phyloP scores from a whole-genome alignment of 352 stramenopile species.

The Blastocystis sp. region DNA sequence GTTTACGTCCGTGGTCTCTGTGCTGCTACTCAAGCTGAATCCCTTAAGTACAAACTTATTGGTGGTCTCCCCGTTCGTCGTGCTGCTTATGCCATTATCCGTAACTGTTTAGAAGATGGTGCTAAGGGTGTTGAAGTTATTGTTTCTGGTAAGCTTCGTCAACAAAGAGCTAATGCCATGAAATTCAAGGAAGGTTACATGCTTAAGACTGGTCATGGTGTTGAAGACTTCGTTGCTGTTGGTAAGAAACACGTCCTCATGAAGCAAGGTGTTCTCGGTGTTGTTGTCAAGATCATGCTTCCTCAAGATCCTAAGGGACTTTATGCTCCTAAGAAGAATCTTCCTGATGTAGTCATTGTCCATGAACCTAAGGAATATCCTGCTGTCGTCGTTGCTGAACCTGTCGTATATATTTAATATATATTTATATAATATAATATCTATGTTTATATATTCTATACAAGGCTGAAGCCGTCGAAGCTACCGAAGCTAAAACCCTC shows the following conservation, averaged over 20 bases:
- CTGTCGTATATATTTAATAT: too few species aligned
- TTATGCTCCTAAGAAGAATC: slow-evolving; percentile 79
- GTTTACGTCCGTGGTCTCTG: slow-evolving; percentile 91
- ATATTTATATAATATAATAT: too few species aligned
- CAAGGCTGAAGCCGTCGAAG: too few species aligned
- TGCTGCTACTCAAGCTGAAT: slow-evolving; percentile 91
- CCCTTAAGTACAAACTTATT: slow-evolving; percentile 96
- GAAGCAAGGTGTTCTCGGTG: slow-evolving; percentile 93
- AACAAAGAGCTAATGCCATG: slow-evolving; percentile 97
- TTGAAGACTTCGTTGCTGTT: slow-evolving; percentile 87
- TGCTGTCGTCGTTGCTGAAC: too few species aligned
- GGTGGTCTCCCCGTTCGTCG: slow-evolving; percentile 86
- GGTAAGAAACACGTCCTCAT: slow-evolving; percentile 95
- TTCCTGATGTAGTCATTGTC: slow-evolving; percentile 96
- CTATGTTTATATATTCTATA: too few species aligned
- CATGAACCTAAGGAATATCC: slow-evolving; percentile 81
- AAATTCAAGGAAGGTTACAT: slow-evolving; percentile 99
- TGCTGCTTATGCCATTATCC: slow-evolving; percentile 92
- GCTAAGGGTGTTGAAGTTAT: slow-evolving; percentile 97
- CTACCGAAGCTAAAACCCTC: too few species aligned
- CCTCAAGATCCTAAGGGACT: slow-evolving; percentile 87
- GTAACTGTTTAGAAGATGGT: slow-evolving; percentile 95
- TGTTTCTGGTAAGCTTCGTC: slow-evolving; percentile 93
- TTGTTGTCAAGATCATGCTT: slow-evolving; percentile 97
- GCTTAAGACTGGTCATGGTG: slow-evolving; percentile 97